Base-by-base conservation (phyloP, 805 yeast genomes). In the Debaryomyces tyrocola region DNA sequence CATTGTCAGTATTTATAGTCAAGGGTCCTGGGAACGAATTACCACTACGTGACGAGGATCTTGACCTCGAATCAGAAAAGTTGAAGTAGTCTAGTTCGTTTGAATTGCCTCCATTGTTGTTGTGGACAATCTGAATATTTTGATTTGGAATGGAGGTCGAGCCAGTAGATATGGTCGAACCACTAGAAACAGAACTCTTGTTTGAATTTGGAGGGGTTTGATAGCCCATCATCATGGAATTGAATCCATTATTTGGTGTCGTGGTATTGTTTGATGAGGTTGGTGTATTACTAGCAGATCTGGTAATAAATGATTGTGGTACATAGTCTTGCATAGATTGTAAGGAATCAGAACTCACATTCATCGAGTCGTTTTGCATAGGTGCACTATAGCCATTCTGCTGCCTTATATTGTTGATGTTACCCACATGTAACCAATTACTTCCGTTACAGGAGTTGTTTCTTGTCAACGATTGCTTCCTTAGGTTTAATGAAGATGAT, bases 341-440 rank as follows among this genome's bases (percentile, higher is more conserved):
- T 51, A 73, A 64, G 8, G 74, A 69, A 50, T 73, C 77, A 1
- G 75, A 61, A 43, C 73, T 67, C 18, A 49, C 56, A 39, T 58
- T 62, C 18, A 54, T 44, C 28, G 59, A 59, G 8, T 60, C 63
- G 37, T 58, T 50, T 12, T 39, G 28, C 42, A 39, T 39, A 12
- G 42, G 42, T 8, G 33, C 21, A 17, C 5, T 39, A 17, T 35
- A n/a, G 9, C 35, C 35, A 33, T 33, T 33, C 15, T 51, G 47
- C n/a, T 64, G 57, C 45, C 70, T 63, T 11, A 65, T 60, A 44
- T 59, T 65, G 49, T 59, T 63, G 47, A 72, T 59, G 52, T 72
- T 73, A 4, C 78, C 78, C 34, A 73, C 70, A 56, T 73, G 78
- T 38, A 72, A 60, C 78, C 77, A 72, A 48, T 62, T 69, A 49